Evolutionary conservation across 140 eudicot genomes (phyloP), one percentile per base, ranked within the genome.

Genomic region (Senecio squalidus): DNA sequence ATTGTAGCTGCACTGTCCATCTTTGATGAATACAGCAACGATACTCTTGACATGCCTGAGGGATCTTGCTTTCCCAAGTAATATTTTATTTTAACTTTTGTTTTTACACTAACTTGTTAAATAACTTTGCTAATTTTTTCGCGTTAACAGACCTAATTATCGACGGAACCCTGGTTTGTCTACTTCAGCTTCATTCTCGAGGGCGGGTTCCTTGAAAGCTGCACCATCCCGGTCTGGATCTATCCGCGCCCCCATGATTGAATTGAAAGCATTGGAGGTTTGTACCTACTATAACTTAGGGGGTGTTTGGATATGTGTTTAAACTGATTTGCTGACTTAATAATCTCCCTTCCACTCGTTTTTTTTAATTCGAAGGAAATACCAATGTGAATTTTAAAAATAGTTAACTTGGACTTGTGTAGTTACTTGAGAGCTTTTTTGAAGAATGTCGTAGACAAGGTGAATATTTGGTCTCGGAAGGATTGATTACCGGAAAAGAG

Each of bases 21-120:
- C 25, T 90, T 68, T 56, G 98, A 90, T 60, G 98, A 90, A 66
- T 90, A 90, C 64, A 83, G 82, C 82, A 90, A 90, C 11, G 98
- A 90, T 70, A 45, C 83, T 68, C 91, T 90, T 51, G 94, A 86
- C 82, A 80, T 86, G 96, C 96, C 88, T 0, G 96, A 86, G 69
- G 98, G 98, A 22, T 75, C 98, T 62, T 91, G 98, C 72, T 83
- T 91, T 73, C 98, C 98, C 26, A 80, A 81, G 97, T 91, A 60
- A 64, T 58, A 23, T 34, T 10, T n/a, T 48, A n/a, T 24, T 53
- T 4, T 3, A n/a, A 10, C 17, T 5, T 55, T 9, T 21, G 14
- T 10, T 14, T 49, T 15, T 20, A 18, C 25, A 8, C 16, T 34
- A 16, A 39, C 7, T 17, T 52, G 4, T 59, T 25, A 23, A 63